Evolutionary conservation across 306 rosid species (phyloP).

Genomic region (Pueraria montana): DNA sequence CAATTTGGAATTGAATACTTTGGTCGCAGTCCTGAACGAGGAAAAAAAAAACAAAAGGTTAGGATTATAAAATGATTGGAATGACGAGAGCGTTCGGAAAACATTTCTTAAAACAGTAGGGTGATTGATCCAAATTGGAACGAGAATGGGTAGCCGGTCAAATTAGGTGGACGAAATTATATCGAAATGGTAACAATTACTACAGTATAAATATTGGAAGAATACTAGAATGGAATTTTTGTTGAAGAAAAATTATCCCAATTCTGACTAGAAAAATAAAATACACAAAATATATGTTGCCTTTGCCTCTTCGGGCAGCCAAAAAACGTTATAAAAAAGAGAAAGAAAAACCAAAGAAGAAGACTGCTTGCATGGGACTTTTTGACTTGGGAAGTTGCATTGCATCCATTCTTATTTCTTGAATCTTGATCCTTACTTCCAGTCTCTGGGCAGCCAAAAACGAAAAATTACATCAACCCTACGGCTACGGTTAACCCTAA

Average conservation of each 20-base stretch:
- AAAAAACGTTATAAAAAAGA: not conserved
- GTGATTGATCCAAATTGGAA: not conserved
- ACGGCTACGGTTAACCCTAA: not conserved
- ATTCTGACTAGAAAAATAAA: not conserved
- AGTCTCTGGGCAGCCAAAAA: slow-evolving; percentile 30
- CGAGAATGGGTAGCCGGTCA: not conserved
- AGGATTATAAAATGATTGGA: too few relatives aligned
- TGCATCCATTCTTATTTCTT: not conserved
- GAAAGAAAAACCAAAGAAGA: not conserved
- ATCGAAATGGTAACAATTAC: not conserved
- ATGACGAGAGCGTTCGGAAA: too few relatives aligned
- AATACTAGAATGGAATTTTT: not conserved
- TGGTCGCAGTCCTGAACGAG: not conserved
- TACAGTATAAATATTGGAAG: too few relatives aligned
- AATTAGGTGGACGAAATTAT: not conserved
- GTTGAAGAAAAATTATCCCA: not conserved
- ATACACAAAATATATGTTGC: not conserved
- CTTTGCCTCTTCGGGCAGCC: not conserved
- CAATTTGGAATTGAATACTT: not conserved
- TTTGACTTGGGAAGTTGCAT: not conserved
- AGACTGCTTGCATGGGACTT: not conserved
- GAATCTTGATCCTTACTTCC: not conserved
- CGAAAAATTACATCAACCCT: not conserved
- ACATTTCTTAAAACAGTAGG: not conserved
- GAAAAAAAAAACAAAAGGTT: too few relatives aligned